Base-by-base conservation (phyloP, 163 green algal species). In the Chlamydomonas reinhardtii region DNA sequence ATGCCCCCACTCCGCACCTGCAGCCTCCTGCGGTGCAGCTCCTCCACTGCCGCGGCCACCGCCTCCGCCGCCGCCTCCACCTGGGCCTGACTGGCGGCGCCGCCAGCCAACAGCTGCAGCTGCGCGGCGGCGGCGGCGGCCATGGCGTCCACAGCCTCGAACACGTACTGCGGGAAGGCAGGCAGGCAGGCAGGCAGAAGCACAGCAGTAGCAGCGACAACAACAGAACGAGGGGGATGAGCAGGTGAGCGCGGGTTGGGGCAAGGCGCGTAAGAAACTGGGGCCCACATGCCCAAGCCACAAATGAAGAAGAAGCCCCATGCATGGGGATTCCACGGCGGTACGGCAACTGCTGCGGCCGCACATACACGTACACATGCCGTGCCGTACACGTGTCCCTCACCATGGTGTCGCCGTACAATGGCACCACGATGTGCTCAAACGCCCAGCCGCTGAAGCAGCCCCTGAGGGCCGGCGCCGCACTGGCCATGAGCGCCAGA, bases 1-100 rank as follows among this genome's bases (percentile, higher is more conserved):
- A n/a, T n/a, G n/a, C 71, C 71, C 22, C 6, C 20, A 48, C 54
- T 6, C 20, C 74, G 5, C 25, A 82, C 74, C 59, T 82, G 76
- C 76, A 83, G 76, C 19, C 76, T 61, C 12, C 76, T 31, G 34
- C 43, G 29, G 37, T 83, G n/a, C 61, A 83, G 76, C 61, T 73
- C 76, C 14, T 64, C 25, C 27, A 83, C 37, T 2, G 76, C 76
- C 4, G 61, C 61, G 56, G 29, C 32, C 37, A 83, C 8, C 27
- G 56, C 65, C 22, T 34, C 15, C 4, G 29, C 29, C 35, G 76
- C 62, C 62, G 37, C 35, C 22, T 74, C 68, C 48, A 14, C 48
- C 48, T 56, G 48, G 12, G 5, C 48, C 48, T 56, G 48, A 17
- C 48, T 56, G 48, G 48, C 48, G 48, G 48, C 48, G 48, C 48